phyloP scores from a whole-genome alignment of 2,329 filamentous ascomycete genomes.

The Paecilomyces sp. region DNA sequence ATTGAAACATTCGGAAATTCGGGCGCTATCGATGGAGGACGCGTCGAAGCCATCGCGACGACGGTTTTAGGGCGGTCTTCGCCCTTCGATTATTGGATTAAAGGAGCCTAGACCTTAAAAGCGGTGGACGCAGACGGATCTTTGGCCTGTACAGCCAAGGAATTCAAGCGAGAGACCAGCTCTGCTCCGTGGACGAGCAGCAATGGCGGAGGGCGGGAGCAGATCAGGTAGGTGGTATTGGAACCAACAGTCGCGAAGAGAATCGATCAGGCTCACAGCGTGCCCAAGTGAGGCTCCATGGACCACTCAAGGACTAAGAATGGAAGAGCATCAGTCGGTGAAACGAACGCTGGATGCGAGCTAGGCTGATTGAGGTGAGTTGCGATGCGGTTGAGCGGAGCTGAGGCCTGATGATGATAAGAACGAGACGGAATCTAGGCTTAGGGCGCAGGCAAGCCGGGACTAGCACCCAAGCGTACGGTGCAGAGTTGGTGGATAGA shows the following conservation, averaged over 20 bases:
- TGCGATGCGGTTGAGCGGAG: not conserved
- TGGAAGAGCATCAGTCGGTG: not conserved
- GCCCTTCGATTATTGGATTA: not conserved
- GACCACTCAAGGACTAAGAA: not conserved
- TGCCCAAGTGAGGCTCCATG: not conserved
- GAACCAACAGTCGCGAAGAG: not conserved
- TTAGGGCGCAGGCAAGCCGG: not conserved
- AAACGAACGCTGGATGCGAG: not conserved
- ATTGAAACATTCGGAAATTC: slow-evolving; percentile 52
- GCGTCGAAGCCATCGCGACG: slow-evolving; percentile 31
- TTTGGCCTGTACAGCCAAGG: not conserved
- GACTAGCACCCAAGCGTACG: not conserved
- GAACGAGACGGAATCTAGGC: not conserved
- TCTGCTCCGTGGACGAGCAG: not conserved
- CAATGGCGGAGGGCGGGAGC: not conserved
- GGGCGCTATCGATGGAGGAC: slow-evolving; percentile 44
- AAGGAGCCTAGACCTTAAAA: not conserved
- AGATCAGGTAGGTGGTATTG: not conserved
- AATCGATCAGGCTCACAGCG: not conserved
- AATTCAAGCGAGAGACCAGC: not conserved
- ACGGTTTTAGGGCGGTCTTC: slow-evolving; percentile 8
- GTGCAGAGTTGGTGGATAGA: not conserved
- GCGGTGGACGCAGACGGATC: not conserved
- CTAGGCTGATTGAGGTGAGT: not conserved
- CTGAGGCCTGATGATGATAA: not conserved